A percentile compares a stretch with the other conserved stretches of the same genome.
Conservation (phyloP, 2,329 filamentous ascomycete genomes). For the Coniochaeta sp. region DNA sequence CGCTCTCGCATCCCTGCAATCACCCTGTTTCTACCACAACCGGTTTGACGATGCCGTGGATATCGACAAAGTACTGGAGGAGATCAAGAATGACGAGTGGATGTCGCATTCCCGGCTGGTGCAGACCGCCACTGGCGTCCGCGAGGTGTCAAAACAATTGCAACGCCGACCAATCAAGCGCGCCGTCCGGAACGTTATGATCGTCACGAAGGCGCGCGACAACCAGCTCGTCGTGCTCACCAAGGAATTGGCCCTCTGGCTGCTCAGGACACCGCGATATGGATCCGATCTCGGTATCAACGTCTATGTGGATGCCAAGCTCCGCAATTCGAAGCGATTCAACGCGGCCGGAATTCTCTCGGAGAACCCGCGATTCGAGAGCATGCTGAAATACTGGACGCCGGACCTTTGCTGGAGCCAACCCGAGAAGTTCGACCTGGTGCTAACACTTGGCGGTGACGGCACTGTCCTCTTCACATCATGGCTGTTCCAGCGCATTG, state of each 20-base stretch:
- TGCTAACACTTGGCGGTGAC: conserved; percentile 80
- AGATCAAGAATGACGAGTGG: conserved; percentile 82
- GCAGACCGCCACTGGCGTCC: conserved; percentile 89
- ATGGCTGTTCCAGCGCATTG: conserved; percentile 86
- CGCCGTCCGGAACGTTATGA: conserved; percentile 92
- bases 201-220: conserved; percentile 95
- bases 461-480: conserved; percentile 84
- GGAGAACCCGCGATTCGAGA: conserved; percentile 67
- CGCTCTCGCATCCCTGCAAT: conserved; percentile 66
- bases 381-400: conserved; percentile 93
- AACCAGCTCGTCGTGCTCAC: conserved; percentile 88
- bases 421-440: conserved; percentile 92
- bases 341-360: conserved; percentile 65
- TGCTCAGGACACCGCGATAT: conserved; percentile 83
- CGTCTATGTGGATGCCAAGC: conserved; percentile 96
- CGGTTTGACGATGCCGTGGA: conserved; percentile 95
- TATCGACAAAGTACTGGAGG: conserved; percentile 88
- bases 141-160: conserved; percentile 92
- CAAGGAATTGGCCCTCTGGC: conserved; percentile 78
- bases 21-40: conserved; percentile 96
- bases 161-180: conserved; percentile 87
- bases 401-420: conserved; percentile 91
- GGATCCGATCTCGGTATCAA: conserved; percentile 86
- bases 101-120: conserved; percentile 91
- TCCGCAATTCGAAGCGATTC: conserved; percentile 83